Conservation (phyloP, 176 grass and related monocot species). For the Ensete ventricosum region DNA sequence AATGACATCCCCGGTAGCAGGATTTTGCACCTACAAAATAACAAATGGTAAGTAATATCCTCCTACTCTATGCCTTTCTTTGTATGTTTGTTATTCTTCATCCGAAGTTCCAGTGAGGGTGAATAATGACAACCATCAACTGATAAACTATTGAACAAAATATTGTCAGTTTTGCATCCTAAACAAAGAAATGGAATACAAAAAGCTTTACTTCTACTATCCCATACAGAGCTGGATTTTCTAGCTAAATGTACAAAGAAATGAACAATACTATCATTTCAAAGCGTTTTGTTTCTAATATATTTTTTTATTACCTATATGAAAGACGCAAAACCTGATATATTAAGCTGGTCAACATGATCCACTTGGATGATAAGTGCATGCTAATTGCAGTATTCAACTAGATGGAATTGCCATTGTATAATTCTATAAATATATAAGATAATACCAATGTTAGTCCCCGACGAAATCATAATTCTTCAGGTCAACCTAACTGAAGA, state of each 20-base stretch:
- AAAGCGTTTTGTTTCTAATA: no score
- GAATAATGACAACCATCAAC: not conserved
- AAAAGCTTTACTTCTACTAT: no score
- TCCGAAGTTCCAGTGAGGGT: not conserved
- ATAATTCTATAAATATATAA: not conserved
- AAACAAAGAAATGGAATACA: no score
- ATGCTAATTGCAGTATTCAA: not conserved
- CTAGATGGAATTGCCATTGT: not conserved
- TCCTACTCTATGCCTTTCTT: conserved; percentile 7
- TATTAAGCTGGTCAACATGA: not conserved
- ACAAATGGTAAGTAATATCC: not conserved
- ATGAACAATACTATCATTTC: no score
- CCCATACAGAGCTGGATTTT: no score
- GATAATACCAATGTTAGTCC: not conserved
- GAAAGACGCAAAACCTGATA: not conserved
- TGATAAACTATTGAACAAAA: not conserved
- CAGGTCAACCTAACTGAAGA: not conserved
- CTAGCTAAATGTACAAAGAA: no score
- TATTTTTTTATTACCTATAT: not conserved
- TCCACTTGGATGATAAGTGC: not conserved
- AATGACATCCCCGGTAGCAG: conserved; percentile 83
- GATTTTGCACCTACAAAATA: conserved; percentile 61
- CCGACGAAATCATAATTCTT: not conserved
- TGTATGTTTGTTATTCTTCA: not conserved
- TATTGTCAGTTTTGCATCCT: not conserved